Evolutionary conservation across 2,329 filamentous ascomycete genomes (phyloP), one percentile per base, ranked within the genome.

Genomic region (Elsinoe fawcettii): DNA sequence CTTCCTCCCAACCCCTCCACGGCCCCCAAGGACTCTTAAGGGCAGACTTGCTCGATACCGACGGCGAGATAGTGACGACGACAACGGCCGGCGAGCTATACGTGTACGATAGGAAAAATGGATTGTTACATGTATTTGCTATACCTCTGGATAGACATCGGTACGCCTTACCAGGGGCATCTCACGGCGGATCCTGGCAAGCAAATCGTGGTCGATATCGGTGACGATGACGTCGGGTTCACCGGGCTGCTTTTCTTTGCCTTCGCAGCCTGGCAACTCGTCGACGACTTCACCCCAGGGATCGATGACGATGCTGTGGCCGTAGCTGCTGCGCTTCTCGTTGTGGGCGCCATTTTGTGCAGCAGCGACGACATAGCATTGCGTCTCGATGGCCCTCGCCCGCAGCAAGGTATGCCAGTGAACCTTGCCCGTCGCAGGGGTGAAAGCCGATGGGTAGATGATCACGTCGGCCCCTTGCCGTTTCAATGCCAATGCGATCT

Each of bases 371-470:
- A 96, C 85, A 75, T 88, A 97, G 57, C 84, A 83, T 73, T 96
- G 88, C 16, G 86, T 90, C 76, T 96, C 92, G 60, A 96, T 89
- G 8, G 92, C 92, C 47, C 92, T 78, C 2, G 89, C 84, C 25
- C 88, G 78, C 12, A 96, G 75, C 5, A 97, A 74, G 1, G 82
- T 77, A 66, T 90, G 84, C 92, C 92, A 97, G 72, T 96, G 92
- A 1, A 88, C 88, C 58, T 77, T 78, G 0, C 92, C 92, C 0
- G 92, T 96, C 1, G 86, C 83, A 0, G 95, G 80, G 0, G 91
- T 96, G 67, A 96, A 97, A 3, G 92, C 92, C 5, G 88, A 92
- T 0, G 92, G 92, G 67, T 92, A 96, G 0, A 89, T 83, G 51
- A 96, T 75, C 55, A 96, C 75, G 61, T 96, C 84, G 1, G 90